These are phyloP conservation scores for Bacidia rubella DNA, from an alignment of 495 filamentous ascomycete genomes.

Conservation along the genomic window DNA sequence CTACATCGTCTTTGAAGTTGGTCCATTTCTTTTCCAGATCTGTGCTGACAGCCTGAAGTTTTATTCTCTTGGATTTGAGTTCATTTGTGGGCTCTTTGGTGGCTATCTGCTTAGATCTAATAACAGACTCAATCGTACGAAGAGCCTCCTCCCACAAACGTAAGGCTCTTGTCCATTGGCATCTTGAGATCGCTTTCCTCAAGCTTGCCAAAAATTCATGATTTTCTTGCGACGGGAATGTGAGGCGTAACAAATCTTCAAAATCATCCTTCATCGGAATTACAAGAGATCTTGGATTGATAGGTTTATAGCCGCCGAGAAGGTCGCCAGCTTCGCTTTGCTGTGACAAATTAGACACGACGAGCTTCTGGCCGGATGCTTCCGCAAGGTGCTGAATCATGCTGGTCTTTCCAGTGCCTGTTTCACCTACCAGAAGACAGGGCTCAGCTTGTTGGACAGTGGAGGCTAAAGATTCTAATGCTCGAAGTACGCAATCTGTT, in stretches of 20 bases:
- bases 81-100: slow-evolving; percentile 29
- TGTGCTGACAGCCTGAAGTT: slow-evolving; percentile 54
- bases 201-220: slow-evolving; percentile 69
- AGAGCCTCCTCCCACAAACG: slow-evolving; percentile 81
- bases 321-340: slow-evolving; percentile 93
- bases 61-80: slow-evolving; percentile 69
- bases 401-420: slow-evolving; percentile 94
- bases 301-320: slow-evolving; percentile 88
- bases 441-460: slow-evolving; percentile 76
- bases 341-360: slow-evolving; percentile 88
- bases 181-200: slow-evolving; percentile 61
- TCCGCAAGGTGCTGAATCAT: slow-evolving; percentile 85
- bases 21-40: slow-evolving; percentile 66
- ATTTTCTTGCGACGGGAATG: slow-evolving; percentile 77
- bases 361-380: slow-evolving; percentile 65
- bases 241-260: slow-evolving; percentile 71
- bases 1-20: slow-evolving; percentile 59
- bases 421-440: slow-evolving; percentile 88
- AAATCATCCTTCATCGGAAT: slow-evolving; percentile 89
- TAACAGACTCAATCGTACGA: slow-evolving; percentile 64
- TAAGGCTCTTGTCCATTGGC: slow-evolving; percentile 71
- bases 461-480: slow-evolving; percentile 74
- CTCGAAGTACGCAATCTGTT: slow-evolving; percentile 53
- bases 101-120: slow-evolving; percentile 31
- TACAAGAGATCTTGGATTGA: slow-evolving; percentile 75